These are phyloP conservation scores for Adansonia digitata DNA, from an alignment of 345 rosid genomes.

Conservation along the genomic window DNA sequence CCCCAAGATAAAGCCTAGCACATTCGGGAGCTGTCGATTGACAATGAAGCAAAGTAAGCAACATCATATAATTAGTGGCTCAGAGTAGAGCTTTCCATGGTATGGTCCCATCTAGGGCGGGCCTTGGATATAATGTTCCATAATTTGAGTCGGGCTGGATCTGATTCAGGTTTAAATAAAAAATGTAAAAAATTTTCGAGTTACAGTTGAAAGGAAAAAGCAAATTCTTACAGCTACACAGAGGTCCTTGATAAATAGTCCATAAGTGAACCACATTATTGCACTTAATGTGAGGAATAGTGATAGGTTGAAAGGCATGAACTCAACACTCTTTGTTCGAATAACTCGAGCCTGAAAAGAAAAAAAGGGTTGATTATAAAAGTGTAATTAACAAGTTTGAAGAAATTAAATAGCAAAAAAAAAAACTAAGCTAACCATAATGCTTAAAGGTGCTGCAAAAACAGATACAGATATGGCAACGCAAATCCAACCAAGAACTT, in stretches of 20 bases:
- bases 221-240: constrained; percentile 61
- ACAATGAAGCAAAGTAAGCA: neutral
- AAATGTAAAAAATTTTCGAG: no score
- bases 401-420: neutral
- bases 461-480: constrained; percentile 62
- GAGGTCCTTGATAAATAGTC: constrained; percentile 45
- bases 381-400: neutral
- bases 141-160: no score
- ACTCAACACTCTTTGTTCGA: constrained; percentile 74
- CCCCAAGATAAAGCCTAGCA: constrained; percentile 68
- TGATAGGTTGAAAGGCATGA: constrained; percentile 82
- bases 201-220: neutral
- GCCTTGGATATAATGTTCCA: no score
- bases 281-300: constrained; percentile 80
- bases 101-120: no score
- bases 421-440: no score
- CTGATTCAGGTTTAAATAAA: no score
- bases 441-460: constrained; percentile 77
- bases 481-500: constrained; percentile 74
- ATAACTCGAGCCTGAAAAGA: constrained; percentile 30
- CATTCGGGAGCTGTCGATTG: constrained; percentile 57
- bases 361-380: neutral
- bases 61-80: neutral
- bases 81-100: no score
- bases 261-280: constrained; percentile 71